Conservation (phyloP, 2,329 filamentous ascomycete species). For the Dothideomycetes sp. region DNA sequence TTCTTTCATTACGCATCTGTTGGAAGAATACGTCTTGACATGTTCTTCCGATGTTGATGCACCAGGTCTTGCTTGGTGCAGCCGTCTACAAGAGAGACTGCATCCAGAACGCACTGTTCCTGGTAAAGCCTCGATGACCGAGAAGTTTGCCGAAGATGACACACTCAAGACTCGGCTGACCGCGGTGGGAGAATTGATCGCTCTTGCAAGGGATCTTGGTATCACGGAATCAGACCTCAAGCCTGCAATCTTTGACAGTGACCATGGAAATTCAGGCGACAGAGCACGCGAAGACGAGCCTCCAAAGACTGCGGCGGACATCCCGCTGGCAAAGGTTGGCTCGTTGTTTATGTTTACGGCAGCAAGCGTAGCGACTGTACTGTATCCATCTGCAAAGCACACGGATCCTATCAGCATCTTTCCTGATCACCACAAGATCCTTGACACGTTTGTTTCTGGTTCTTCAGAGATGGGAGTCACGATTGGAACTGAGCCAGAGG, state of each 20-base stretch:
- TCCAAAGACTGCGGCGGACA: slow-evolving; percentile 39
- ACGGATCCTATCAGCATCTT: slow-evolving; percentile 35
- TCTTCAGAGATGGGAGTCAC: slow-evolving; percentile 24
- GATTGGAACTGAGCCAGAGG: slow-evolving; percentile 36
- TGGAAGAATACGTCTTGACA: slow-evolving; percentile 62
- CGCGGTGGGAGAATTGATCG: slow-evolving; percentile 62
- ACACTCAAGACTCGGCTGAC: slow-evolving; percentile 51
- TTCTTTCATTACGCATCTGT: slow-evolving; percentile 65
- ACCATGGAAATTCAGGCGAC: slow-evolving; percentile 1
- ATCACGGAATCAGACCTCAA: slow-evolving; percentile 38
- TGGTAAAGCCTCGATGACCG: slow-evolving; percentile 48
- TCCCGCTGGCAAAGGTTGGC: slow-evolving; percentile 45
- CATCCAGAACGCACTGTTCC: slow-evolving; percentile 54
- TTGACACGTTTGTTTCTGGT: slow-evolving; percentile 40
- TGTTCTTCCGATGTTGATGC: slow-evolving; percentile 28
- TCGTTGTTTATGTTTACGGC: slow-evolving; percentile 43
- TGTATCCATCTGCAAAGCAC: slow-evolving; percentile 30
- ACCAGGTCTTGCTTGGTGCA: slow-evolving; percentile 39
- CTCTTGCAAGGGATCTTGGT: slow-evolving; percentile 49
- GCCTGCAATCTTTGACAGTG: slow-evolving; percentile 2
- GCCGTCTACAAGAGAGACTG: slow-evolving; percentile 56
- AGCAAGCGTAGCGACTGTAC: slow-evolving; percentile 35
- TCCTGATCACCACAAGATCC: slow-evolving; percentile 39
- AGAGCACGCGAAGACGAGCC: slow-evolving; percentile 41
- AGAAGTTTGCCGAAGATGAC: slow-evolving; percentile 54